phyloP scores from a whole-genome alignment of 371 early-diverging fungal species.

The Ordospora colligata region DNA sequence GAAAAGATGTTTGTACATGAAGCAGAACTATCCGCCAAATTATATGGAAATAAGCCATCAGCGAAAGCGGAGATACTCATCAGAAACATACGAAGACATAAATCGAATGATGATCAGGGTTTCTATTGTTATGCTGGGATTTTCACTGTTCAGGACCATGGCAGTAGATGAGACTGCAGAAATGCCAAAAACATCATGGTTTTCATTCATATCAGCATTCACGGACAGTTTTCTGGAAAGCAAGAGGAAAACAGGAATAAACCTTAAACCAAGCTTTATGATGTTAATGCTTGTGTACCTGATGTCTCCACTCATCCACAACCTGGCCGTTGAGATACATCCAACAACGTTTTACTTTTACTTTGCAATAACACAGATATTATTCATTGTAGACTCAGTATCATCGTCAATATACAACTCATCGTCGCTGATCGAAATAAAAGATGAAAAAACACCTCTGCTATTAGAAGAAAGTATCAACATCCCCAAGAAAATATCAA shows the following conservation, averaged over 20 bases:
- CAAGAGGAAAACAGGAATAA: neutral
- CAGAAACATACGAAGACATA: neutral
- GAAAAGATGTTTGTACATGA: neutral
- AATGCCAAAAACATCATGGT: neutral
- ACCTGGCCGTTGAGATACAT: slow-evolving; percentile 31
- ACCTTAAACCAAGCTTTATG: slow-evolving; percentile 13
- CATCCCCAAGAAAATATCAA: slow-evolving; percentile 16
- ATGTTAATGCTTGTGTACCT: slow-evolving; percentile 18
- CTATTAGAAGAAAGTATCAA: slow-evolving; percentile 32
- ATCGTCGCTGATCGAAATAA: neutral
- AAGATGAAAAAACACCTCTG: slow-evolving; percentile 10
- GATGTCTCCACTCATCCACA: slow-evolving; percentile 33
- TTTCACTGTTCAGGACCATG: slow-evolving; percentile 3
- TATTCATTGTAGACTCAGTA: slow-evolving; percentile 33
- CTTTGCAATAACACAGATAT: slow-evolving; percentile 15
- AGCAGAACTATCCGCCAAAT: slow-evolving; percentile 6
- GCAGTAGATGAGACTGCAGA: neutral
- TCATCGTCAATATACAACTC: slow-evolving; percentile 11
- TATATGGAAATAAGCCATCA: neutral
- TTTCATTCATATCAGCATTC: neutral
- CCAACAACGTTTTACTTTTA: slow-evolving; percentile 31
- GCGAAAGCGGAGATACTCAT: neutral
- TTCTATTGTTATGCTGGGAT: slow-evolving; percentile 10
- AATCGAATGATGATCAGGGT: slow-evolving; percentile 3
- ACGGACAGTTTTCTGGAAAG: neutral